Conservation (phyloP, 345 rosid genomes). For the Turnera subulata region DNA sequence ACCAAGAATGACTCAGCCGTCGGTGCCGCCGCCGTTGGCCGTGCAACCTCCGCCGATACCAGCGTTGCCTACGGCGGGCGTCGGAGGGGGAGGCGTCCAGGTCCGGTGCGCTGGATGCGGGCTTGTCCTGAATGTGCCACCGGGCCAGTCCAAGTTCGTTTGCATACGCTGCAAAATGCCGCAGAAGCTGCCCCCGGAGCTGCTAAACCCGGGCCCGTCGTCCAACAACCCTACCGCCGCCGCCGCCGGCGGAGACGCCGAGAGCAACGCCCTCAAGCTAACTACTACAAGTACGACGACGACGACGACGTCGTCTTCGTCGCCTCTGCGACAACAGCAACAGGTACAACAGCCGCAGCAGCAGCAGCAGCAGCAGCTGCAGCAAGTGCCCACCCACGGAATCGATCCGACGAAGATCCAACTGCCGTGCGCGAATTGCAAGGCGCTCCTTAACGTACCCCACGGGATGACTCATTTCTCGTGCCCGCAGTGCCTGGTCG, state of each 20-base stretch:
- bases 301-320: conserved; percentile 16
- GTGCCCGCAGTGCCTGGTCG: conserved; percentile 87
- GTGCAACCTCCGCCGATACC: conserved; percentile 38
- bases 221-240: too few relatives aligned
- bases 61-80: not conserved
- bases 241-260: too few relatives aligned
- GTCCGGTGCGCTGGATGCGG: conserved; percentile 97
- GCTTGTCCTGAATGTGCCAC: conserved; percentile 61
- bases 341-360: not conserved
- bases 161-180: conserved; percentile 87
- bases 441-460: conserved; percentile 91
- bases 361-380: conserved; percentile 15
- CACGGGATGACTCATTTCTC: conserved; percentile 78
- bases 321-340: conserved; percentile 17
- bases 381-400: conserved; percentile 74
- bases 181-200: conserved; percentile 97
- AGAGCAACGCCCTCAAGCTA: too few relatives aligned
- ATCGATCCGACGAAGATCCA: conserved; percentile 98
- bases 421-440: conserved; percentile 89
- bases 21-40: conserved; percentile 51
- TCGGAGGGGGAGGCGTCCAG: conserved; percentile 54
- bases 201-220: conserved; percentile 42
- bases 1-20: conserved; percentile 66
- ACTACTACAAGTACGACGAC: conserved; percentile 5
- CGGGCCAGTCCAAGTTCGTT: conserved; percentile 69